A percentile compares a stretch with the other conserved stretches of the same genome.
Conservation (phyloP, 495 filamentous ascomycete species). For the Penicillium turbatum region DNA sequence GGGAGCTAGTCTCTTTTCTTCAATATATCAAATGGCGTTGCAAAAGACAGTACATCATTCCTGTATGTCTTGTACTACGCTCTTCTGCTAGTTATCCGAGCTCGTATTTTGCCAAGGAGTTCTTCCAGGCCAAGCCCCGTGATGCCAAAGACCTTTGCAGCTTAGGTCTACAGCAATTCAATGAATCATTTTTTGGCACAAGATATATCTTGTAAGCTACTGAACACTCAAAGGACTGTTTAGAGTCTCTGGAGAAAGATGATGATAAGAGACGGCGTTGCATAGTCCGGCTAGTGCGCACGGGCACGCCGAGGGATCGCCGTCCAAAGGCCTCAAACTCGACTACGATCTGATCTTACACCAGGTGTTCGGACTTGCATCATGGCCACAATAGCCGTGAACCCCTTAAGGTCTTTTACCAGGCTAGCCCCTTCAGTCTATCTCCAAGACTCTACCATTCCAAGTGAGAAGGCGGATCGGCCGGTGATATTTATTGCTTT, state of each 20-base stretch:
- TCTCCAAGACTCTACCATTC: slow-evolving; percentile 23
- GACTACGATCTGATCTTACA: background rate
- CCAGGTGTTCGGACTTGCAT: background rate
- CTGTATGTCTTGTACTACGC: background rate
- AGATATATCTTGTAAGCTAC: no score
- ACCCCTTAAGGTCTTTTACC: slow-evolving; percentile 21
- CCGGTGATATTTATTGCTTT: slow-evolving; percentile 37
- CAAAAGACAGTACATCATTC: background rate
- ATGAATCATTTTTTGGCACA: no score
- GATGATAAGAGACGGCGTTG: background rate
- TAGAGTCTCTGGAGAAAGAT: no score
- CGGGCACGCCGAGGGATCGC: slow-evolving; percentile 1
- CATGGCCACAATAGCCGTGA: slow-evolving; percentile 7
- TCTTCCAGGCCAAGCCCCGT: background rate
- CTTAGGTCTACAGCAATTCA: no score
- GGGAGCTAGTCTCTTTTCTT: slow-evolving; percentile 3
- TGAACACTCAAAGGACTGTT: no score
- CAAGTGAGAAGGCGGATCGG: slow-evolving; percentile 2
- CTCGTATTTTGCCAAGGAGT: background rate
- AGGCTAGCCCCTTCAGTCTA: slow-evolving; percentile 36
- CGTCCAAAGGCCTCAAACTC: background rate
- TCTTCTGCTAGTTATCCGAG: background rate
- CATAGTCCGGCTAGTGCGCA: slow-evolving; percentile 1
- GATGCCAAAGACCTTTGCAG: background rate
- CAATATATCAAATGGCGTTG: slow-evolving; percentile 1